Percentiles rank a stretch among this genome's conserved stretches.
Conservation (phyloP, 805 yeast genomes). For the Suhomyces prunicola region DNA sequence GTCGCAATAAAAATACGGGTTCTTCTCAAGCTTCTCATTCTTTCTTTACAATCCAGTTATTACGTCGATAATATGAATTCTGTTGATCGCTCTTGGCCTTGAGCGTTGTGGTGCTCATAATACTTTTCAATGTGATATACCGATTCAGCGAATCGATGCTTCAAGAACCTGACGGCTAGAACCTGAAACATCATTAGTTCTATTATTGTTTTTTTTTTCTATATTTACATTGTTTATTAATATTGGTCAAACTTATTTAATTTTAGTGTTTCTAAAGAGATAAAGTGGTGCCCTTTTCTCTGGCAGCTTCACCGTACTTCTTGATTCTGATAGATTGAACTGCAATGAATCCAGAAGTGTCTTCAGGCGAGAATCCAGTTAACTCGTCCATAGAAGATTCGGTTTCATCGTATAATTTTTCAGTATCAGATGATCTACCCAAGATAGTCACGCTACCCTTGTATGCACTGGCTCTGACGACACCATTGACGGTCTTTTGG, state of each 20-base stretch:
- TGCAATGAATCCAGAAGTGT: slow-evolving; percentile 95
- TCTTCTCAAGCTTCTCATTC: slow-evolving; percentile 17
- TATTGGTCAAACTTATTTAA: neutral
- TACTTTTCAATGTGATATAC: too few relatives aligned
- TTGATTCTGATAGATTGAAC: slow-evolving; percentile 98
- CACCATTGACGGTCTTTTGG: slow-evolving; percentile 93
- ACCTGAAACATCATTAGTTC: too few relatives aligned
- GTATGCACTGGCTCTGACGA: slow-evolving; percentile 89
- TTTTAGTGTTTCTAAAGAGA: slow-evolving; percentile 13
- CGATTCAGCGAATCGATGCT: too few relatives aligned
- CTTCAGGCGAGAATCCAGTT: slow-evolving; percentile 96
- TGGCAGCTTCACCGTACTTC: slow-evolving; percentile 95
- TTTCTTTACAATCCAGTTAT: too few relatives aligned
- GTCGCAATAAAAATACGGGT: neutral
- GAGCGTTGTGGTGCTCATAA: too few relatives aligned
- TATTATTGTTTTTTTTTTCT: too few relatives aligned
- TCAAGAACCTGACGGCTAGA: too few relatives aligned
- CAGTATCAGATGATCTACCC: slow-evolving; percentile 95
- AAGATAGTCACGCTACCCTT: slow-evolving; percentile 82
- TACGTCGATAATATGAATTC: too few relatives aligned
- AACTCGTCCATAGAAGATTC: slow-evolving; percentile 99
- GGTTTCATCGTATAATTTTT: slow-evolving; percentile 94
- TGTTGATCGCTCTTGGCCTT: too few relatives aligned
- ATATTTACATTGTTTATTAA: neutral
- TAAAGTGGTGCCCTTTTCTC: slow-evolving; percentile 64